Base-by-base conservation (phyloP, 225 moss, liverwort and hornwort species). In the Neckera pumila region DNA sequence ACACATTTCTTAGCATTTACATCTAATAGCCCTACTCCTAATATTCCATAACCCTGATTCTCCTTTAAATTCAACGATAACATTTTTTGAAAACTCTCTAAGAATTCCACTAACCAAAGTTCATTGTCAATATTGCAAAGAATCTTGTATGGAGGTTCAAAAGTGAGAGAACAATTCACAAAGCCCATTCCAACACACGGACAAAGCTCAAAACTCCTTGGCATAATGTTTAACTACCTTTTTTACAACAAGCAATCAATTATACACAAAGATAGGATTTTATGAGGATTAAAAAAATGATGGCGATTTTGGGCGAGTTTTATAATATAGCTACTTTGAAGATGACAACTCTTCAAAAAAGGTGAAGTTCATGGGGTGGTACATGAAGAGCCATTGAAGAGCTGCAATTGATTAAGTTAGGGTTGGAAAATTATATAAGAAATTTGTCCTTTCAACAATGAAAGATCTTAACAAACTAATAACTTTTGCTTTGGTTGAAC, bases 151-250 rank as follows among this genome's bases (percentile, higher is more conserved):
- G 30, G 49, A 47, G 43, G 36, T 84, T 60, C 38, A 84, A 86
- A 83, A 47, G 12, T 26, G 26, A 36, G 26, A 38, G 49, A 80
- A 58, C 14, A 67, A 72, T 83, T 17, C 5, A 31, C 20, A 75
- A 13, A 31, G 25, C 1, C 59, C 63, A 84, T 59, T 74, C 6
- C 5, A n/a, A n/a, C 3, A 36, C 8, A 30, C 0, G 0, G 1
- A n/a, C 3, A 7, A 62, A 76, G 69, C 7, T 51, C 76, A 82
- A 26, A 36, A 45, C 47, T 62, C 10, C 8, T 0, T 69, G 7
- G 63, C 84, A 84, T 87, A n/a, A 47, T 62, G 45, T 34, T 58
- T 26, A 38, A 59, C 61, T 87, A 86, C 89, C 89, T 89, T 82
- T 6, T 65, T 0, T 49, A 3, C 14, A 71, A 76, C n/a, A 59